phyloP scores from a whole-genome alignment of 306 rosid species.

The Arachis hypogaea region DNA sequence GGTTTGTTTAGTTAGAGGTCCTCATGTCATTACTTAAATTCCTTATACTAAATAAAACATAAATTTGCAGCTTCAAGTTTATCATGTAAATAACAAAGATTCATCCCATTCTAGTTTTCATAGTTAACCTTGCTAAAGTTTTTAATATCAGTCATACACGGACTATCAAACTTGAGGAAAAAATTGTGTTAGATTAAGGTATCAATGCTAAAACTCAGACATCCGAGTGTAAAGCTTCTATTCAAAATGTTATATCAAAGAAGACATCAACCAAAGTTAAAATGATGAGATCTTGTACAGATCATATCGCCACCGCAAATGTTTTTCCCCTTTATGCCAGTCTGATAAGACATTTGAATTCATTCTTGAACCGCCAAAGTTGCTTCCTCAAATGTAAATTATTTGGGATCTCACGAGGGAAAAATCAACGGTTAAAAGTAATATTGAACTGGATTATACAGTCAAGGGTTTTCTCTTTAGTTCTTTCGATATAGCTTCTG shows the following conservation, averaged over 20 bases:
- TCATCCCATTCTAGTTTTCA: background rate
- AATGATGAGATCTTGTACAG: background rate
- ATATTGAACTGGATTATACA: conserved; percentile 8
- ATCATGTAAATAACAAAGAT: too few species aligned
- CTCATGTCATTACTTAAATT: too few species aligned
- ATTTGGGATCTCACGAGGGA: conserved; percentile 2
- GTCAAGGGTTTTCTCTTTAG: conserved; percentile 48
- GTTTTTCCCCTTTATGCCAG: background rate
- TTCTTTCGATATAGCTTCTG: conserved; percentile 63
- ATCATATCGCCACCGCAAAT: background rate
- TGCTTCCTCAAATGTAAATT: background rate
- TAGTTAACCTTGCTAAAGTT: background rate
- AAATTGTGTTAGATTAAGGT: conserved; percentile 3
- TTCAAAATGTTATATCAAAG: background rate
- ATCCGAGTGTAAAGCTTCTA: conserved; percentile 3
- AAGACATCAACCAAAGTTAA: background rate
- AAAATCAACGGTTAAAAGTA: background rate
- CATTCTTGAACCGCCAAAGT: conserved; percentile 6
- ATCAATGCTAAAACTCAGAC: background rate
- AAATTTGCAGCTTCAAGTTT: too few species aligned
- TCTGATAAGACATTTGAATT: conserved; percentile 4
- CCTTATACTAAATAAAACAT: too few species aligned
- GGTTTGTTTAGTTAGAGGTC: too few species aligned
- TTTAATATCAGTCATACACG: background rate
- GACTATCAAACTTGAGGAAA: too few species aligned